Evolutionary conservation across 2,329 filamentous ascomycete species (phyloP).

Genomic region (Paraphaeosphaeria minitans): DNA sequence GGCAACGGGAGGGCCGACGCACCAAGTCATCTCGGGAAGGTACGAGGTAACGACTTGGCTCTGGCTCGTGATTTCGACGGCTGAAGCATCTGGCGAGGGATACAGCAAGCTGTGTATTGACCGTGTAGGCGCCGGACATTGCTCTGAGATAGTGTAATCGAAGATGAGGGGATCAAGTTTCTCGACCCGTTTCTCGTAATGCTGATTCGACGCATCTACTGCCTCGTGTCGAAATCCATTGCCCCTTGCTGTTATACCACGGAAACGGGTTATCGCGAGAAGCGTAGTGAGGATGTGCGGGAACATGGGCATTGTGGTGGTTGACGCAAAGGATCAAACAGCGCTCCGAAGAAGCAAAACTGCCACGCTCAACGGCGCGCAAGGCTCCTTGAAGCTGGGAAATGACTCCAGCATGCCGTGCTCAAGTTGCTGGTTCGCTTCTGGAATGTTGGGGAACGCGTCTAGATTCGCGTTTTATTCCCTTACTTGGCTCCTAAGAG

Average conservation of each 20-base stretch:
- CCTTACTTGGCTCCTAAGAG: conserved; percentile 2
- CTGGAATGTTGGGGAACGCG: conserved; percentile 11
- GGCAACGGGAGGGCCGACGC: conserved; percentile 46
- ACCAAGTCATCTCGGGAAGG: conserved; percentile 50
- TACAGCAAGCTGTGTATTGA: conserved; percentile 46
- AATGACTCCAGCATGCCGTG: conserved; percentile 6
- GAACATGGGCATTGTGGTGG: conserved; percentile 13
- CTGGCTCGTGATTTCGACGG: conserved; percentile 48
- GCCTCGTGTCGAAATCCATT: conserved; percentile 23
- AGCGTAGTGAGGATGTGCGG: conserved; percentile 14
- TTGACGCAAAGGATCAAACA: not conserved
- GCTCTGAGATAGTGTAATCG: conserved; percentile 24
- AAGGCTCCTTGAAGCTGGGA: not conserved
- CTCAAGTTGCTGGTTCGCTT: conserved; percentile 5
- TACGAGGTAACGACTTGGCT: conserved; percentile 53
- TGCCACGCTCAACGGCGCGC: not conserved
- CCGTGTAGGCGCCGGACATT: conserved; percentile 20
- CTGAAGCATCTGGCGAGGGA: conserved; percentile 50
- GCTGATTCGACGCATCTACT: conserved; percentile 18
- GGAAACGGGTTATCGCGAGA: conserved; percentile 14
- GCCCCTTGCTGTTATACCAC: conserved; percentile 13
- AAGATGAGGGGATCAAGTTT: conserved; percentile 8
- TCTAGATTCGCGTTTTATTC: not conserved
- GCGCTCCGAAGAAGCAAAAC: not conserved
- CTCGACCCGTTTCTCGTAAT: conserved; percentile 6